Percentiles rank a stretch among this genome's conserved stretches.
Evolutionary conservation across 2,329 filamentous ascomycete genomes (phyloP).

Genomic region (Ophiostoma sp.): DNA sequence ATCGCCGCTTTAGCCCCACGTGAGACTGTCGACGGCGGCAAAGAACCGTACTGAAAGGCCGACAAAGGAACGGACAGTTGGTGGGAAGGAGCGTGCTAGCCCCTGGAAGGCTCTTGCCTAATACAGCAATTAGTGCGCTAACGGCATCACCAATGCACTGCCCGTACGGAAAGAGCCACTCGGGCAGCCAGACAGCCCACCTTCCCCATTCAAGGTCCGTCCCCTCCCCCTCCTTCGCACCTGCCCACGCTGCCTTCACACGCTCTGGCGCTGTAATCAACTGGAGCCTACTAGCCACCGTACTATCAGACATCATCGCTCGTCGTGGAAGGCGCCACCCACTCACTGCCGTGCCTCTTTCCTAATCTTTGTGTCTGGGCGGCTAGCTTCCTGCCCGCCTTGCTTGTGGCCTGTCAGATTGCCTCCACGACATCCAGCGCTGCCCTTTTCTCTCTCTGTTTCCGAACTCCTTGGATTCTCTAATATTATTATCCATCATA

Average conservation of each 20-base stretch:
- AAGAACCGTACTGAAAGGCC: not conserved
- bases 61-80: not conserved
- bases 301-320: not conserved
- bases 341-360: slow-evolving; percentile 13
- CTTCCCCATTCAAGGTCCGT: slow-evolving; percentile 16
- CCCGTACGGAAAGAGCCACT: slow-evolving; percentile 11
- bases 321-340: slow-evolving; percentile 11
- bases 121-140: slow-evolving; percentile 11
- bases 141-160: slow-evolving; percentile 1
- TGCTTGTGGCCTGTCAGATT: no score
- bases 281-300: not conserved
- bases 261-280: not conserved
- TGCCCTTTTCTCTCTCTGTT: not conserved
- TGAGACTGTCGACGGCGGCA: slow-evolving; percentile 17
- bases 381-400: slow-evolving; percentile 10
- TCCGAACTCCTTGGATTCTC: not conserved
- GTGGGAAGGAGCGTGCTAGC: not conserved
- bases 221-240: not conserved
- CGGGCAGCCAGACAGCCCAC: slow-evolving; percentile 17
- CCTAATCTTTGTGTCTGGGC: slow-evolving; percentile 8
- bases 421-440: not conserved
- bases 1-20: not conserved
- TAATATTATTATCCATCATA: no score
- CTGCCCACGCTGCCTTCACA: not conserved
- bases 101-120: slow-evolving; percentile 14